These are phyloP conservation scores for Pseudogymnoascus sp. DNA, from an alignment of 2,329 filamentous ascomycete genomes.

Conservation along the genomic window DNA sequence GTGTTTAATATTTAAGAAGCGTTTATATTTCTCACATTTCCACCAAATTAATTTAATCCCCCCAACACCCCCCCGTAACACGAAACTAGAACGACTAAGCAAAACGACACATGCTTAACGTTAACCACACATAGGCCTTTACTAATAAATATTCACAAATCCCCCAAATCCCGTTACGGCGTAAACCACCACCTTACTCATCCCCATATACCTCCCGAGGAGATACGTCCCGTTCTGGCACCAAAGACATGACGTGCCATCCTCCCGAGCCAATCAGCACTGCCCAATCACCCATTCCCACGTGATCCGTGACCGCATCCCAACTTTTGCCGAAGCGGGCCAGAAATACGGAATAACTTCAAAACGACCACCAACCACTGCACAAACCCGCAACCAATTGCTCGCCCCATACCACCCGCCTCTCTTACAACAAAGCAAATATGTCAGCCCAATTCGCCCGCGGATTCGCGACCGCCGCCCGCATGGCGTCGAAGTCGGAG, in stretches of 20 bases:
- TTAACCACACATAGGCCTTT: neutral
- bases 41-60: neutral
- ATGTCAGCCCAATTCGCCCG: slow-evolving; percentile 28
- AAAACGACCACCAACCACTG: slow-evolving; percentile 1
- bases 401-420: neutral
- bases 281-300: neutral
- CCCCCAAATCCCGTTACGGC: neutral
- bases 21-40: slow-evolving; percentile 3
- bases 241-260: neutral
- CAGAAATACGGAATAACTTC: slow-evolving; percentile 3
- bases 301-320: slow-evolving; percentile 2
- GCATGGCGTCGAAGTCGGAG: slow-evolving; percentile 31
- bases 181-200: neutral
- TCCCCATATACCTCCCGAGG: neutral
- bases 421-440: slow-evolving; percentile 5
- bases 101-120: neutral
- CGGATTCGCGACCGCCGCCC: slow-evolving; percentile 29
- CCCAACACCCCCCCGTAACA: neutral
- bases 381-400: slow-evolving; percentile 1
- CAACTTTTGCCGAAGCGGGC: slow-evolving; percentile 7
- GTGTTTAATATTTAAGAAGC: neutral
- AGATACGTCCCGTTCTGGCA: neutral
- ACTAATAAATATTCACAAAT: neutral
- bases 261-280: neutral
- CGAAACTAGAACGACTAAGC: neutral